Conservation (phyloP, 306 rosid species). For the Casuarina glauca region DNA sequence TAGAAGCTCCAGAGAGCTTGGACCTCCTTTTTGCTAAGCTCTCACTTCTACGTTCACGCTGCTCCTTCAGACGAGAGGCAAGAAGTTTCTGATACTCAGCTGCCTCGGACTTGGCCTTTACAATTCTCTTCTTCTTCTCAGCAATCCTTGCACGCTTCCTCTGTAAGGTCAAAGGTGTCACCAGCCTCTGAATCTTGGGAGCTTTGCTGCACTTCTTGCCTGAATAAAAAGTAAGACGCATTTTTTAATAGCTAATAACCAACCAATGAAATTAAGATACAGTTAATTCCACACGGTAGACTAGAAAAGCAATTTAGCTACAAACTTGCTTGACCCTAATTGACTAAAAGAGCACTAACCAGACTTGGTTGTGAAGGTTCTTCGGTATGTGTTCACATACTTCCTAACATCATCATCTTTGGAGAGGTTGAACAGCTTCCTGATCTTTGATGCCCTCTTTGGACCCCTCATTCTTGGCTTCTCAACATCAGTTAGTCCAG, state of each 20-base stretch:
- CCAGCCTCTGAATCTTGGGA: conserved; percentile 53
- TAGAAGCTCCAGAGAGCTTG: conserved; percentile 39
- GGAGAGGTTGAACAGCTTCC: conserved; percentile 46
- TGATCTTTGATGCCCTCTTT: conserved; percentile 53
- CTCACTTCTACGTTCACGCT: conserved; percentile 51
- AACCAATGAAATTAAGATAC: not conserved
- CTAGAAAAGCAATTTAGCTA: too few species aligned
- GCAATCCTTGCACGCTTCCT: conserved; percentile 51
- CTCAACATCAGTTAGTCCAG: conserved; percentile 47
- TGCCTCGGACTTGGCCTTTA: conserved; percentile 47
- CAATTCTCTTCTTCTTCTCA: conserved; percentile 49
- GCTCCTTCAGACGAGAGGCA: conserved; percentile 49
- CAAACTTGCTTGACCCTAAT: not conserved
- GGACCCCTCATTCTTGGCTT: conserved; percentile 64
- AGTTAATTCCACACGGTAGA: not conserved
- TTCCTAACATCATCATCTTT: conserved; percentile 51
- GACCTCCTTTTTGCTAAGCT: conserved; percentile 53
- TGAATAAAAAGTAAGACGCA: not conserved
- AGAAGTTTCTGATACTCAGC: conserved; percentile 50
- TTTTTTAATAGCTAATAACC: not conserved
- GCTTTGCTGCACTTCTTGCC: conserved; percentile 50
- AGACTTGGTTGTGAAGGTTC: conserved; percentile 43
- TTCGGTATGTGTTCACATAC: conserved; percentile 52
- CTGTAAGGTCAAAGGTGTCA: conserved; percentile 50
- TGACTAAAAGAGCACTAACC: conserved; percentile 24